Conservation (phyloP, 1,139 yeast genomes). For the Pichia sp. region DNA sequence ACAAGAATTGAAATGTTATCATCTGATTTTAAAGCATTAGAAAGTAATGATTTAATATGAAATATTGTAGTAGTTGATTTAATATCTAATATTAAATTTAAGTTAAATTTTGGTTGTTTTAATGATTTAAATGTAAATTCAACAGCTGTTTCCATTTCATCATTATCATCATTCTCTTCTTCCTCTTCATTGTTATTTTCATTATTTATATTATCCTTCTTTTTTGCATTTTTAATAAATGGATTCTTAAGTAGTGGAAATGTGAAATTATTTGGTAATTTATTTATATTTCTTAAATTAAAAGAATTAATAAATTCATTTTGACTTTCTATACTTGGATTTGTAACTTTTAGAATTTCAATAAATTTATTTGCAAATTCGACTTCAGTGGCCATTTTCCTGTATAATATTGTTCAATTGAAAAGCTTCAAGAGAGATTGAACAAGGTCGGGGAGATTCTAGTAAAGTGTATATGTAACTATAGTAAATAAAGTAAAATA, state of each 20-base stretch:
- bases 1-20: constrained; percentile 11
- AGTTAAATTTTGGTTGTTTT: constrained; percentile 39
- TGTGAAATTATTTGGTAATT: constrained; percentile 12
- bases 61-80: constrained; percentile 31
- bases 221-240: constrained; percentile 12
- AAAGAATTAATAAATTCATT: constrained; percentile 5
- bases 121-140: constrained; percentile 37
- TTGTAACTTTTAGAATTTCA: constrained; percentile 21
- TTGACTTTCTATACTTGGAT: constrained; percentile 12
- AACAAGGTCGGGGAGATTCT: no score
- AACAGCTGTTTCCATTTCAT: constrained; percentile 6
- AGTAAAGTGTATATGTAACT: no score
- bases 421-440: no score
- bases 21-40: constrained; percentile 22
- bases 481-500: no score
- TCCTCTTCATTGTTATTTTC: constrained; percentile 2
- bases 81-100: constrained; percentile 22
- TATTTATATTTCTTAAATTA: constrained; percentile 1
- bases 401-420: no score
- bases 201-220: constrained; percentile 1
- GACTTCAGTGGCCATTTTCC: constrained; percentile 19
- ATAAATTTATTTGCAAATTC: constrained; percentile 25
- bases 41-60: constrained; percentile 32
- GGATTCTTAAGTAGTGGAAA: constrained; percentile 19
- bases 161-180: not conserved